Conservation (phyloP, 2,329 filamentous ascomycete species). For the Hypocreales sp. region DNA sequence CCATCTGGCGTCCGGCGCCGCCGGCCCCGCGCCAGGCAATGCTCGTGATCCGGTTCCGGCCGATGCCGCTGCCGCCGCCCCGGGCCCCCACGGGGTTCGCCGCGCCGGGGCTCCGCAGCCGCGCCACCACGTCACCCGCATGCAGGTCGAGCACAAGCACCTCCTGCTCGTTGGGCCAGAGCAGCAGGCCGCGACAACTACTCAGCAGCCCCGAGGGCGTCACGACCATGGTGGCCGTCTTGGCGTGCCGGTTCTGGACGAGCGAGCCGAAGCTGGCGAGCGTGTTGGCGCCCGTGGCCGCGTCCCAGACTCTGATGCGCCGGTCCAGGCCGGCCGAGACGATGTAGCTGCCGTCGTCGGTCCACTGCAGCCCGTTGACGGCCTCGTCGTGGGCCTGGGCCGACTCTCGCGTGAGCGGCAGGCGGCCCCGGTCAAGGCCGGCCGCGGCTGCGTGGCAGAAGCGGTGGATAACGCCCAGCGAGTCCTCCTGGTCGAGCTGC, state of each 20-base stretch:
- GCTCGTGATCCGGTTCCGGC: constrained; percentile 54
- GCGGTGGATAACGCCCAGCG: constrained; percentile 44
- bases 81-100: constrained; percentile 22
- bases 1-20: constrained; percentile 41
- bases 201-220: constrained; percentile 46
- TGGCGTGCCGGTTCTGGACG: constrained; percentile 56
- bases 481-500: constrained; percentile 72
- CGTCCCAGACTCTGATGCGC: constrained; percentile 76
- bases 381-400: constrained; percentile 62
- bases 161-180: constrained; percentile 71
- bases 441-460: constrained; percentile 17
- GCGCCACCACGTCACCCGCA: constrained; percentile 56
- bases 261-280: constrained; percentile 76
- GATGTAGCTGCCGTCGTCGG: constrained; percentile 60
- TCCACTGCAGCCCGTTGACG: constrained; percentile 78
- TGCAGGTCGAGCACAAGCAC: constrained; percentile 69
- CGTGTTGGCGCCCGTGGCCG: constrained; percentile 67
- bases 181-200: constrained; percentile 46
- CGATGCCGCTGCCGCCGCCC: constrained; percentile 39
- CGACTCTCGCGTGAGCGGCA: constrained; percentile 27
- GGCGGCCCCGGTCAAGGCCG: constrained; percentile 13
- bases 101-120: constrained; percentile 50
- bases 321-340: constrained; percentile 74
- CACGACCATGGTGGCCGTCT: constrained; percentile 44
- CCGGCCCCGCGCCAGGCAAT: constrained; percentile 56